Evolutionary conservation across 768 basidiomycete genomes (phyloP), one percentile per base, ranked within the genome.

Genomic region (Imleria badia): DNA sequence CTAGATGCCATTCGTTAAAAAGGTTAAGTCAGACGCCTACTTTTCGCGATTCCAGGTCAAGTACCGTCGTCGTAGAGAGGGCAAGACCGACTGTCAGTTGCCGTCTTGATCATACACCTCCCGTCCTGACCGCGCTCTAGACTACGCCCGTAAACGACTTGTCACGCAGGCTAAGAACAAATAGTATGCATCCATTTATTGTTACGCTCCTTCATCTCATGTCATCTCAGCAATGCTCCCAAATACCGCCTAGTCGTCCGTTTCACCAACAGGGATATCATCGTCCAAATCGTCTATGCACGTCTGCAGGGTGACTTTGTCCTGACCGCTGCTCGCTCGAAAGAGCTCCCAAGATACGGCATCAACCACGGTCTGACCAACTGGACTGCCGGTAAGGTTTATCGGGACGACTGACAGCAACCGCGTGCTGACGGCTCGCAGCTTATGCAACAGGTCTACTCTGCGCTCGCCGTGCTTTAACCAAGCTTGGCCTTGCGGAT

Each of bases 91-190:
- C 72, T 99, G 91, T 92, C 56, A 66, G 86, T 74, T 34, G n/a
- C 22, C 30, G 17, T 45, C 14, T 54, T 47, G 15, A 48, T 41
- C 15, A 7, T 45, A 23, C n/a, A 33, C 33, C n/a, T 19, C 33
- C n/a, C 36, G 3, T 47, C 41, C 60, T 63, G 20, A 65, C 48
- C 11, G n/a, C 50, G 35, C 49, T 31, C 22, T 29, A 94, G 91
- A 98, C 83, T 98, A 98, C 67, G 97, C 97, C 60, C 91, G 97
- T 64, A 97, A 98, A 80, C 87, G 95, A 63, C 84, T 99, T 51
- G 86, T 98, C 61, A 86, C 91, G 55, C 97, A 99, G 82, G 94
- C 97, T 55, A 99, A 99, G 84, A 98, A 98, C 86, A 98, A 98
- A 81, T 98, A 97, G 88, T 89, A 71, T 33, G 85, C 75, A 11